Base-by-base conservation (phyloP, 192 early-diverging fungal species). In the Backusella psychrophila region DNA sequence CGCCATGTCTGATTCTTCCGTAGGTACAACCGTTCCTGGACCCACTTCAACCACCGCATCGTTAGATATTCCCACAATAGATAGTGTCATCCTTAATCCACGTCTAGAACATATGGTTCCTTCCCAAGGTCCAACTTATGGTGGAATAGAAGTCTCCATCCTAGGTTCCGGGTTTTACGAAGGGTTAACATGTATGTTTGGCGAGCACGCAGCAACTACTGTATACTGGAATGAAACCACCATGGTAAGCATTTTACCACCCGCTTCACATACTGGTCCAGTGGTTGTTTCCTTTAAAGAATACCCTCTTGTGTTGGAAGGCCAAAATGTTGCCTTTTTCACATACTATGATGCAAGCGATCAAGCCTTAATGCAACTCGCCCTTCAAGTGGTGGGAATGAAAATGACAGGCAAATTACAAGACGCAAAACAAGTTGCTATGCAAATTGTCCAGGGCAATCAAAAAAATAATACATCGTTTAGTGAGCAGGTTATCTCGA, bases 111-210 rank as follows among this genome's bases (percentile, higher is more conserved):
- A 92, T 53, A 77, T 98, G 70, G 91, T 94, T 59, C 96, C 96
- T 3, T 84, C 86, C 36, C 88, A 93, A 56, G 96, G 95, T 11
- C 95, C 96, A 0, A 86, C 93, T 46, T 89, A 89, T 77, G 96
- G 96, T 69, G 96, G 96, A 5, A 87, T 92, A 12, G 93, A 93
- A 56, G 83, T 97, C 9, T 94, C 95, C n/a, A 85, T 98, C 4
- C 79, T 93, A 7, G 96, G 96, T 7, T 87, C 86, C n/a, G 91
- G 91, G 63, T 96, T 98, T 83, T 89, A 91, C 75, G 88, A 92
- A 78, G 77, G 94, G 84, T 41, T 88, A 36, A 85, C 83, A 1
- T 85, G 84, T 35, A 77, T 90, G 65, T 96, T 98, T 85, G 96
- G 96, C 29, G 87, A 88, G 7, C 79, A 85, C 0, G 90, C 90